Conservation (phyloP, 1,284 basidiomycete species). For the Heterobasidion occidentale region DNA sequence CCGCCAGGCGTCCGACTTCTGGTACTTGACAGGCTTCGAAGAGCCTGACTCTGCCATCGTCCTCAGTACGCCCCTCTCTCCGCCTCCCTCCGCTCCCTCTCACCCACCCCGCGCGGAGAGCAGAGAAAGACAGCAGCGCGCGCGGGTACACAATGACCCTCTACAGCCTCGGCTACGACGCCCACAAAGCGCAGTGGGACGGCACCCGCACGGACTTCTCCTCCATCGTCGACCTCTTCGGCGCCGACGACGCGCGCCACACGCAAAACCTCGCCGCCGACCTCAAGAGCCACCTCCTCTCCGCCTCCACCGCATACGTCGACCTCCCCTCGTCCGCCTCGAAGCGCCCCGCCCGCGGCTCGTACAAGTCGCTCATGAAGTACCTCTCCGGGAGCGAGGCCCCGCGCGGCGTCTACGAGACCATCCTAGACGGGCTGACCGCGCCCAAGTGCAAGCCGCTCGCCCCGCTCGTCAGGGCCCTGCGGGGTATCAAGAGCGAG, state of each 20-base stretch:
- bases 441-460: conserved; percentile 42
- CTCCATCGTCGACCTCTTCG: conserved; percentile 59
- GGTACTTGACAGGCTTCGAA: conserved; percentile 92
- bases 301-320: conserved; percentile 33
- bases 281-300: conserved; percentile 36
- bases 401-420: conserved; percentile 36
- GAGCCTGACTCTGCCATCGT: conserved; percentile 89
- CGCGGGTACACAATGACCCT: conserved; percentile 86
- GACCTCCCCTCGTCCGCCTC: conserved; percentile 19
- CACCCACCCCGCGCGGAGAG: conserved; percentile 39
- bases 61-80: conserved; percentile 43
- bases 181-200: conserved; percentile 86
- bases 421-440: conserved; percentile 43
- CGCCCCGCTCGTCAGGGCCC: conserved; percentile 49
- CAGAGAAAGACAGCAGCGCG: conserved; percentile 57
- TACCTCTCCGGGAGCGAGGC: conserved; percentile 20
- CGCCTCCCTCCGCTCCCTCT: neutral
- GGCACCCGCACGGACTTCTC: conserved; percentile 53
- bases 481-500: conserved; percentile 66
- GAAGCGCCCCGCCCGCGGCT: conserved; percentile 7
- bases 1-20: conserved; percentile 88
- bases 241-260: conserved; percentile 64
- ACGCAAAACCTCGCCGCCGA: conserved; percentile 46
- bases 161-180: conserved; percentile 77
- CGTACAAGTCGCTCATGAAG: conserved; percentile 32